Evolutionary conservation across 2,329 filamentous ascomycete species (phyloP), one percentile per base, ranked within the genome.

Genomic region (Fusarium coicis): DNA sequence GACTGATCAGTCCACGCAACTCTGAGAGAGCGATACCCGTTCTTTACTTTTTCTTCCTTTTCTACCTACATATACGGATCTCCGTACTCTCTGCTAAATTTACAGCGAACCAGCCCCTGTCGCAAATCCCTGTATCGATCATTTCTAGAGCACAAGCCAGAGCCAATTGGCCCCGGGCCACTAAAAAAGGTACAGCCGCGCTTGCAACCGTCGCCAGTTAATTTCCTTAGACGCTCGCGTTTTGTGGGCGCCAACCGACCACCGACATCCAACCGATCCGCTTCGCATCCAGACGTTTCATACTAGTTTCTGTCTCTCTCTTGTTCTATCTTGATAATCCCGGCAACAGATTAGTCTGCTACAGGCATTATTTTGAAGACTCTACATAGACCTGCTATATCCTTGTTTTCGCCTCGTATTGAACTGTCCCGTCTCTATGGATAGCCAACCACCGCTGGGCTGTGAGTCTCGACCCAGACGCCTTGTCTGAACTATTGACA

Each of bases 181-280:
- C 63, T 21, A 57, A 44, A 43, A 42, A 40, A 55, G 56, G 58
- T 43, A 70, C 37, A 47, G 62, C 74, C 74, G 74, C 74, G 74
- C 74, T 77, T 77, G 73, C 63, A 71, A 73, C 61, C 54, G 49
- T 37, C 39, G 50, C 68, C 68, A 66, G 61, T 58, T 44, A 70
- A 73, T 71, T 75, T 73, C 67, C 52, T 72, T 72, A 75, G 73
- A 74, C 74, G 74, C 74, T 68, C 60, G 46, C 32, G 32, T 50
- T 30, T 26, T 62, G 56, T 50, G 54, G 62, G 67, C 73, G 73
- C 74, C 66, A 72, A 60, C 70, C 37, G 39, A 70, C 54, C 70
- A 57, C 66, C 59, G 46, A 66, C 54, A 59, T 55, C 74, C 74
- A 76, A 76, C 76, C 66, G 32, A 59, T 53, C 44, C 52, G 14